Conservation (phyloP, 73 alveolate genomes). For the Paramecium octaurelia region DNA sequence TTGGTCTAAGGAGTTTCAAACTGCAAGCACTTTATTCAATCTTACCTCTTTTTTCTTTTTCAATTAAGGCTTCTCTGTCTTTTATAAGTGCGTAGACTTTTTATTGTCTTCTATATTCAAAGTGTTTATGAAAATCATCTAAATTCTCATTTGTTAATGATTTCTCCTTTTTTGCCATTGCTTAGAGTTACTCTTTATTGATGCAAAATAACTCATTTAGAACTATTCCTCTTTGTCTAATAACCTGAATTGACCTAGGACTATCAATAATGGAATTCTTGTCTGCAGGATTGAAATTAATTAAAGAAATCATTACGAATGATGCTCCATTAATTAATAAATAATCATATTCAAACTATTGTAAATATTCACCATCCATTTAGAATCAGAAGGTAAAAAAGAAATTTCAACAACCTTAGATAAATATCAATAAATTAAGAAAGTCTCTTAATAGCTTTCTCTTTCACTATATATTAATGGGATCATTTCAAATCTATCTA, state of each 20-base stretch:
- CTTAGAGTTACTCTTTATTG: neutral
- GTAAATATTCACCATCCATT: no score
- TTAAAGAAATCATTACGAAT: conserved; percentile 8
- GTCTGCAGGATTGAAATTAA: conserved; percentile 41
- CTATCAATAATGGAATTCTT: neutral
- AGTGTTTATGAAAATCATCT: conserved; percentile 44
- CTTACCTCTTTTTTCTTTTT: neutral
- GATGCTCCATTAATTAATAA: neutral
- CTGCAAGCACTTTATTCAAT: neutral
- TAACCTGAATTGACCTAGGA: neutral
- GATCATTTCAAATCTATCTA: neutral
- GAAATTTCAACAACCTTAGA: no score
- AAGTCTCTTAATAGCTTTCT: neutral
- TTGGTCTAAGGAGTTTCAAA: neutral
- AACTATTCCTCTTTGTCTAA: neutral
- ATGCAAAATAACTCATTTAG: neutral
- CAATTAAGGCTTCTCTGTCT: conserved; percentile 37
- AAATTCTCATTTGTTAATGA: neutral
- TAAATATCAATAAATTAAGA: neutral
- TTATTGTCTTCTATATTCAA: conserved; percentile 34
- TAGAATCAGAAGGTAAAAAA: no score
- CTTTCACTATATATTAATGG: neutral
- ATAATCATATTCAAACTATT: neutral
- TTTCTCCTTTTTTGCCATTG: neutral
- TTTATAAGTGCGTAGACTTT: neutral